These are phyloP conservation scores for Candida patagonica DNA, from an alignment of 805 yeast species.

Conservation along the genomic window DNA sequence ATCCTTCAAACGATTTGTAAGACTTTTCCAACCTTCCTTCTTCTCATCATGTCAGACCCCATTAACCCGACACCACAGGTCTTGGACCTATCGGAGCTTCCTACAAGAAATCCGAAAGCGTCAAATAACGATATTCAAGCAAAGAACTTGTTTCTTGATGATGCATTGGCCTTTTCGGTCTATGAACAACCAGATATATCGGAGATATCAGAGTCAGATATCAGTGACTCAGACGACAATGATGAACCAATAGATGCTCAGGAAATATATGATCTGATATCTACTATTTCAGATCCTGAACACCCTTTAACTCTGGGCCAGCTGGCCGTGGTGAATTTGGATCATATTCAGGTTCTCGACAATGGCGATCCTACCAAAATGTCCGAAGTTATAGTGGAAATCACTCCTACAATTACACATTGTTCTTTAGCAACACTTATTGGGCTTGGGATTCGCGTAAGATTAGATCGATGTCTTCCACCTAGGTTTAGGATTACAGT, in stretches of 20 bases:
- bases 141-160: conserved; percentile 8
- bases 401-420: conserved; percentile 97
- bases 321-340: conserved; percentile 80
- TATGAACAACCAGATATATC: conserved; percentile 12
- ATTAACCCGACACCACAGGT: conserved; percentile 89
- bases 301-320: conserved; percentile 95
- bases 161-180: conserved; percentile 16
- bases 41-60: conserved; percentile 54
- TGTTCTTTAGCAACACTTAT: conserved; percentile 93
- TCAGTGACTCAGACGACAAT: conserved; percentile 19
- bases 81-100: conserved; percentile 64
- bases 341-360: conserved; percentile 66
- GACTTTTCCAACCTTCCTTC: too few species aligned
- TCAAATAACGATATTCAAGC: neutral
- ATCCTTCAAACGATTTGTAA: too few species aligned
- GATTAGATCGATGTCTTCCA: conserved; percentile 83
- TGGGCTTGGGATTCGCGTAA: conserved; percentile 87
- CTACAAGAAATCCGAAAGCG: conserved; percentile 36
- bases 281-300: conserved; percentile 91
- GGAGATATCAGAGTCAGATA: conserved; percentile 9
- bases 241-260: conserved; percentile 72
- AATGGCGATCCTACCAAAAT: conserved; percentile 43
- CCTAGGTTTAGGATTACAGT: conserved; percentile 73
- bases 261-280: conserved; percentile 72
- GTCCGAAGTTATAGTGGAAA: conserved; percentile 68